Percentiles rank a stretch among this genome's conserved stretches.
Evolutionary conservation across 2,329 filamentous ascomycete species (phyloP).

Genomic region (Hypoxylon sp.): DNA sequence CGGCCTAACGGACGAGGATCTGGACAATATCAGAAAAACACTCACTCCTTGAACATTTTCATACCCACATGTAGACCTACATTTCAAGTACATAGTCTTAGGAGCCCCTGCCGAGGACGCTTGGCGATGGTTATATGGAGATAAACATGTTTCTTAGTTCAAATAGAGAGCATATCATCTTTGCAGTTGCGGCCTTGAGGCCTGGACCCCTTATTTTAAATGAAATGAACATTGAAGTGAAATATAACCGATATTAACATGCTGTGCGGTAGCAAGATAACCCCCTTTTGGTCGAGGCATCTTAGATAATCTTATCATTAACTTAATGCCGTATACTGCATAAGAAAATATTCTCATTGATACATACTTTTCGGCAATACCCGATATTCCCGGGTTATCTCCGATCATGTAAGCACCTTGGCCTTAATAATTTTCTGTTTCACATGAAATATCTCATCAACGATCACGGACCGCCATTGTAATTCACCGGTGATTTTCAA

Average conservation of each 20-base stretch:
- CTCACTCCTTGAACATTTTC: not conserved
- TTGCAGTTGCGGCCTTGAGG: no score
- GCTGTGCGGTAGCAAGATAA: not conserved
- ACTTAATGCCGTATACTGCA: not conserved
- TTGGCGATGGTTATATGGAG: no score
- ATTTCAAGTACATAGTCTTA: not conserved
- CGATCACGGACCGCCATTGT: slow-evolving; percentile 3
- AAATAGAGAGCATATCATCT: no score
- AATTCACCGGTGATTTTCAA: slow-evolving; percentile 6
- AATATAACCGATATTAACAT: no score
- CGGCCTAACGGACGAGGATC: slow-evolving; percentile 36
- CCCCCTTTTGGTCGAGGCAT: not conserved
- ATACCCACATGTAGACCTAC: not conserved
- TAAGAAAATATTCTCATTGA: not conserved
- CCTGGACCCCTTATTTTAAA: no score
- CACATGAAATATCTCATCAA: slow-evolving; percentile 21
- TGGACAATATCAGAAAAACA: slow-evolving; percentile 7
- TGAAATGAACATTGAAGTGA: no score
- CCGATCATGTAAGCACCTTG: slow-evolving; percentile 19
- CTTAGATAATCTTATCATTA: slow-evolving; percentile 2
- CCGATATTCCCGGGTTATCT: slow-evolving; percentile 31
- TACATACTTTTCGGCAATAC: not conserved
- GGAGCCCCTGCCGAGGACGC: no score
- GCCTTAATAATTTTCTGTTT: slow-evolving; percentile 21
- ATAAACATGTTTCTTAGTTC: no score